A percentile compares a stretch with the other conserved stretches of the same genome.
These are phyloP conservation scores for Eudorina sp. DNA, from an alignment of 139 green algal species.

Conservation along the genomic window DNA sequence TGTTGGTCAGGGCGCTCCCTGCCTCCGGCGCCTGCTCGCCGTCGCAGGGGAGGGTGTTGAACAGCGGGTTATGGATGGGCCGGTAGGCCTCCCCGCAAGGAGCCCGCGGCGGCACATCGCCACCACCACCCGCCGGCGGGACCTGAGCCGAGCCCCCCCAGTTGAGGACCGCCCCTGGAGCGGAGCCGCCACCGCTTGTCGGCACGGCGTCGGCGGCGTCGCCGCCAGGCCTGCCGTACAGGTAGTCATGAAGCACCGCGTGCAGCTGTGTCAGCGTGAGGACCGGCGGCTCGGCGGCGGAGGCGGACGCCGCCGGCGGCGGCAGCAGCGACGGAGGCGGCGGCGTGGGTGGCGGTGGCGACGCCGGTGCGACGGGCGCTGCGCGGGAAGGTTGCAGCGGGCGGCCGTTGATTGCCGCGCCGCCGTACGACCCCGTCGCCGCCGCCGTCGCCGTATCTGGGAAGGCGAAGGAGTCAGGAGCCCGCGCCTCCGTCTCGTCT, in stretches of 20 bases:
- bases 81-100: constrained; percentile 21
- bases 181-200: too few species aligned
- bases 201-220: too few species aligned
- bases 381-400: background rate
- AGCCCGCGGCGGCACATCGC: background rate
- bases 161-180: background rate
- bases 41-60: background rate
- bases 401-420: background rate
- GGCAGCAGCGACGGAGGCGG: background rate
- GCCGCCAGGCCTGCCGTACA: background rate
- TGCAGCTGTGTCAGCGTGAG: constrained; percentile 18
- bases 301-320: background rate
- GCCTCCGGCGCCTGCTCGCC: background rate
- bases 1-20: background rate
- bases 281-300: background rate
- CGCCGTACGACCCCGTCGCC: background rate
- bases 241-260: background rate
- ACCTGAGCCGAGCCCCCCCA: too few species aligned
- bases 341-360: background rate
- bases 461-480: constrained; percentile 5
- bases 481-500: background rate
- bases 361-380: background rate
- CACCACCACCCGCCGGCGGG: too few species aligned
- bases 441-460: background rate
- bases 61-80: constrained; percentile 37